phyloP scores from a whole-genome alignment of 2,329 filamentous ascomycete species.

The Hypoxylon sp. region DNA sequence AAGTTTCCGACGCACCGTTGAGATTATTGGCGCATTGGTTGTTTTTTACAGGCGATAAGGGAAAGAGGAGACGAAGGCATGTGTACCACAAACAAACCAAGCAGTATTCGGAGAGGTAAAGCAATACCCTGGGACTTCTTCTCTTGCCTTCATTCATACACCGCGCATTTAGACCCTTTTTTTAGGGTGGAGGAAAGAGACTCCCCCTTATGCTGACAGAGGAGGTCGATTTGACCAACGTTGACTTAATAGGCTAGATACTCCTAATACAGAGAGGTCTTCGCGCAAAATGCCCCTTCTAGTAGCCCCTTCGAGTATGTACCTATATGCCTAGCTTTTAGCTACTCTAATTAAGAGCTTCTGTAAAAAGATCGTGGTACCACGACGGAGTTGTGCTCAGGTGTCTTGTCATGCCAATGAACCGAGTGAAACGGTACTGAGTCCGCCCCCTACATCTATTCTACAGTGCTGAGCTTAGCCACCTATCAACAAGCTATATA shows the following conservation, averaged over 20 bases:
- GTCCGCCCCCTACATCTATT: background rate
- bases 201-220: background rate
- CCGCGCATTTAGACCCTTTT: background rate
- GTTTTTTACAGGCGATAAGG: conserved; percentile 29
- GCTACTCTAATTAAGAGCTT: background rate
- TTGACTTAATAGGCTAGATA: conserved; percentile 4
- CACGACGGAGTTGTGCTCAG: too few species aligned
- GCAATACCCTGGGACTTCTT: conserved; percentile 47
- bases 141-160: conserved; percentile 22
- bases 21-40: conserved; percentile 16
- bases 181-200: background rate
- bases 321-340: background rate
- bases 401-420: too few species aligned
- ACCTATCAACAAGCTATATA: too few species aligned
- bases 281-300: background rate
- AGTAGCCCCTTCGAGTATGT: background rate
- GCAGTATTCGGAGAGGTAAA: conserved; percentile 42
- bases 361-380: background rate
- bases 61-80: conserved; percentile 48
- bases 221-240: background rate
- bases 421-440: background rate
- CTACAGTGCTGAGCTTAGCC: too few species aligned
- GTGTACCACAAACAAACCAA: conserved; percentile 51
- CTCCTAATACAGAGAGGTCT: conserved; percentile 5
- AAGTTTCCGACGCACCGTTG: conserved; percentile 1